Percentiles rank a stretch among this genome's conserved stretches.
phyloP scores from a whole-genome alignment of 495 filamentous ascomycete species.

The Aspergillus saccharolyticus region DNA sequence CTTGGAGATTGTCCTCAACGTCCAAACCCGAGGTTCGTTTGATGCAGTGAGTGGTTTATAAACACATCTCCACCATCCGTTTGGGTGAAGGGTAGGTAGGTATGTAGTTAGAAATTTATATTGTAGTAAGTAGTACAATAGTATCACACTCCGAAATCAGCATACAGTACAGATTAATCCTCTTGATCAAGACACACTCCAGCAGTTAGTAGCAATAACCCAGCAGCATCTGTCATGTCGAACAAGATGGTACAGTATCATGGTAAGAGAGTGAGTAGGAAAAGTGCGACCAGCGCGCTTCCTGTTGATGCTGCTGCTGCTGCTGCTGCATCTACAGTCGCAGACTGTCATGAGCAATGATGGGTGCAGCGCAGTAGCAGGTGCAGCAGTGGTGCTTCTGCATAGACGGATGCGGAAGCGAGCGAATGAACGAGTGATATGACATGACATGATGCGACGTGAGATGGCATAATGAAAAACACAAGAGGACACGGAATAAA shows the following conservation, averaged over 20 bases:
- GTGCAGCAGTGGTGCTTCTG: background rate
- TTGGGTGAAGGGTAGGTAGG: too few relatives aligned
- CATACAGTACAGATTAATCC: background rate
- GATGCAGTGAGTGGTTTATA: too few relatives aligned
- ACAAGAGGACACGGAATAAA: conserved; percentile 3
- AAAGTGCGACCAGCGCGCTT: background rate
- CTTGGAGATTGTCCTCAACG: too few relatives aligned
- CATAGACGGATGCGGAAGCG: background rate
- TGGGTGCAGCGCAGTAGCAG: background rate
- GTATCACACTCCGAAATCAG: background rate
- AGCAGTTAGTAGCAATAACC: background rate
- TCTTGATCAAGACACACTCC: background rate
- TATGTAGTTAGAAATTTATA: too few relatives aligned
- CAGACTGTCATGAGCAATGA: background rate
- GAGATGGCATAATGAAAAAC: conserved; percentile 1
- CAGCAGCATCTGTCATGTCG: background rate
- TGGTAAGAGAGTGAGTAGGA: background rate
- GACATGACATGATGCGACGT: conserved; percentile 13
- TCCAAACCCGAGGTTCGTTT: too few relatives aligned
- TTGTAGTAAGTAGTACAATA: background rate
- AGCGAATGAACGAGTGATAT: conserved; percentile 21
- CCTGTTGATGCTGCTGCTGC: background rate
- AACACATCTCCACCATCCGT: too few relatives aligned
- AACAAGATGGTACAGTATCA: background rate
- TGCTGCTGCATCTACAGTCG: background rate